Evolutionary conservation across 805 yeast genomes (phyloP), one percentile per base, ranked within the genome.

Genomic region (Ogataea naganishii): DNA sequence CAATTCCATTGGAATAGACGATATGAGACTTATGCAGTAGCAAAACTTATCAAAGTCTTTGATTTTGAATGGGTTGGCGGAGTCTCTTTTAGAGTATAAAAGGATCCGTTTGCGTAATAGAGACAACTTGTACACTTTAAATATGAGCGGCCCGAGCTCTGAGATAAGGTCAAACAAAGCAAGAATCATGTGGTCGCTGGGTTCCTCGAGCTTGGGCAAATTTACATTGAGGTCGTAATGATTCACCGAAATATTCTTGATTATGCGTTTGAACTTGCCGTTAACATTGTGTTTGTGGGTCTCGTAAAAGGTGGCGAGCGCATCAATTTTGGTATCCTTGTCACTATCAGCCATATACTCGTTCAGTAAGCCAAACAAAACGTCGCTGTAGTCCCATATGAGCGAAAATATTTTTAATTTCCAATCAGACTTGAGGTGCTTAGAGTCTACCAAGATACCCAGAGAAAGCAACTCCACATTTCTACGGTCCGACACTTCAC

Each of bases 121-220:
- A 3, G 75, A 68, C 20, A 72, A 61, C 51, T 75, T 80, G 75
- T 79, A 82, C 4, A 78, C 48, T 23, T 62, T 68, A 44, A 78
- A 80, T 3, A 75, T 57, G 29, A 77, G 54, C 1, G 92, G 88
- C 0, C 94, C 88, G 30, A 75, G 53, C 2, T 50, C 44, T 18
- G 66, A 60, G 26, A 80, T 43, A 22, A 75, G 52, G 9, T 57
- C 49, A 1, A 69, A 60, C 13, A 75, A 50, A n/a, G 58, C 49
- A 18, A 66, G 53, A 12, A 69, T 52, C 54, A 69, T 73, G 43
- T 72, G 69, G 34, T 53, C 57, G 23, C 46, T 45, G 56, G 41
- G 55, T n/a, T n/a, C n/a, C n/a, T n/a, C n/a, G n/a, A 26, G 8
- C 7, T 31, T 31, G 5, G 18, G n/a, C 6, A 26, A 20, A 20